phyloP scores from a whole-genome alignment of 192 early-diverging fungal genomes.

The Backusella liffmaniae region DNA sequence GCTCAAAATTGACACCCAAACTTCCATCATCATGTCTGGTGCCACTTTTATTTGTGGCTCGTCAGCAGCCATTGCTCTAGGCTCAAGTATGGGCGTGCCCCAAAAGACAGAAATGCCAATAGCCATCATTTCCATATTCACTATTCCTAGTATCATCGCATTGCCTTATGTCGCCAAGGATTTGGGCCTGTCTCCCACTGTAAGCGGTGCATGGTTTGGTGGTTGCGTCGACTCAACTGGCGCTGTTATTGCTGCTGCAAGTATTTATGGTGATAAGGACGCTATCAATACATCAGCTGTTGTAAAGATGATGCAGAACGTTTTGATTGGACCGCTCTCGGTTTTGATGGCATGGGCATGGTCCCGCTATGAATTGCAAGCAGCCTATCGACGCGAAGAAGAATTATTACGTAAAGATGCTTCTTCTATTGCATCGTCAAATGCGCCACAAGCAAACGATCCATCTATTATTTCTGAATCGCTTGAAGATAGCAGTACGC shows the following conservation, averaged over 20 bases:
- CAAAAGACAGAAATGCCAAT: constrained; percentile 53
- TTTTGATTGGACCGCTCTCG: constrained; percentile 52
- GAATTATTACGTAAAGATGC: background rate
- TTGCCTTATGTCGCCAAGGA: constrained; percentile 51
- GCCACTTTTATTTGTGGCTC: constrained; percentile 58
- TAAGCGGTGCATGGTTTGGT: constrained; percentile 54
- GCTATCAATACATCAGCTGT: constrained; percentile 51
- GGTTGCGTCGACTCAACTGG: constrained; percentile 57
- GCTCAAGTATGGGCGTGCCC: constrained; percentile 41
- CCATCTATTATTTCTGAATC: background rate
- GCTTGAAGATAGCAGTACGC: background rate
- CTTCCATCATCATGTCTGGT: constrained; percentile 50
- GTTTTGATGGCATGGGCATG: constrained; percentile 49
- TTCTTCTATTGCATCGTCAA: background rate
- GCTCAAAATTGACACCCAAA: constrained; percentile 50
- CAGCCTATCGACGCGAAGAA: constrained; percentile 17
- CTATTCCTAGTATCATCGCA: constrained; percentile 52
- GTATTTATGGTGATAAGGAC: constrained; percentile 44
- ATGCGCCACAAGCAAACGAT: background rate
- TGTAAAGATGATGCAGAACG: constrained; percentile 56
- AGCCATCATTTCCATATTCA: constrained; percentile 56
- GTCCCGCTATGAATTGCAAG: constrained; percentile 38
- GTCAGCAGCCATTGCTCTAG: constrained; percentile 48
- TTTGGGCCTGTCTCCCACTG: constrained; percentile 35
- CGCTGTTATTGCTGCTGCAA: constrained; percentile 52